Percentiles rank a stretch among this genome's conserved stretches.
Conservation (phyloP, 2,329 filamentous ascomycete genomes). For the Leptographium wingfieldii region DNA sequence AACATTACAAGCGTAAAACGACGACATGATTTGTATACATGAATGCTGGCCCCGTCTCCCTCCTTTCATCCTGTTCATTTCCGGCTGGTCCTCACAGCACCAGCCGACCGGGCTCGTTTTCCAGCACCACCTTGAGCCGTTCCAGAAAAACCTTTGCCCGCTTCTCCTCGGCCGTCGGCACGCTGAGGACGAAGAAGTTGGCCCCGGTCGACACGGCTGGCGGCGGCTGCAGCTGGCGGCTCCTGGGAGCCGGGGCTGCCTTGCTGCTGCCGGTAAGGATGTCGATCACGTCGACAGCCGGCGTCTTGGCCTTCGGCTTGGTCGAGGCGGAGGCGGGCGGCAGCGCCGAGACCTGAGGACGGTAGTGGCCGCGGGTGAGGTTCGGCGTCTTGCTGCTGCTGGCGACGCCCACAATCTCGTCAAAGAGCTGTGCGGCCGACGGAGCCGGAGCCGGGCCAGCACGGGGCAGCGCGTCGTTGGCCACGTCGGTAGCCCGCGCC, state of each 20-base stretch:
- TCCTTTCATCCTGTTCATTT: background rate
- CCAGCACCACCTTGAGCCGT: slow-evolving; percentile 71
- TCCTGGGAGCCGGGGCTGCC: slow-evolving; percentile 17
- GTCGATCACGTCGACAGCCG: slow-evolving; percentile 70
- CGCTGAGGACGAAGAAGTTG: slow-evolving; percentile 73
- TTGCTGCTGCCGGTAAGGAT: slow-evolving; percentile 28
- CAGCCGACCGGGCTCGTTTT: slow-evolving; percentile 65
- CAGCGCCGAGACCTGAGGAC: slow-evolving; percentile 56
- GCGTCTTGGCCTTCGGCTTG: background rate
- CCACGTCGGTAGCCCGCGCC: slow-evolving; percentile 68
- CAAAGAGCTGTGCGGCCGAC: slow-evolving; percentile 73
- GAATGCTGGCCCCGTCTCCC: slow-evolving; percentile 8
- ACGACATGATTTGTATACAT: background rate
- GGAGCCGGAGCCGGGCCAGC: slow-evolving; percentile 47
- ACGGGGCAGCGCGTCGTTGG: slow-evolving; percentile 73
- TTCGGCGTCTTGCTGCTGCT: slow-evolving; percentile 23
- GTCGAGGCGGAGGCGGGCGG: slow-evolving; percentile 26
- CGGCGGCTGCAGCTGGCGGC: slow-evolving; percentile 23
- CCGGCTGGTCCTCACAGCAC: slow-evolving; percentile 35
- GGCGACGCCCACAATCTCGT: slow-evolving; percentile 61
- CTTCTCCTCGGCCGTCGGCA: slow-evolving; percentile 68
- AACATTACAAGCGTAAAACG: background rate
- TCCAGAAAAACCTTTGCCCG: slow-evolving; percentile 73
- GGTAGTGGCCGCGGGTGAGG: slow-evolving; percentile 49
- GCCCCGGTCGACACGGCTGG: slow-evolving; percentile 41